Evolutionary conservation across 2,329 filamentous ascomycete genomes (phyloP), one percentile per base, ranked within the genome.

Genomic region (Aspergillus aculeatus): DNA sequence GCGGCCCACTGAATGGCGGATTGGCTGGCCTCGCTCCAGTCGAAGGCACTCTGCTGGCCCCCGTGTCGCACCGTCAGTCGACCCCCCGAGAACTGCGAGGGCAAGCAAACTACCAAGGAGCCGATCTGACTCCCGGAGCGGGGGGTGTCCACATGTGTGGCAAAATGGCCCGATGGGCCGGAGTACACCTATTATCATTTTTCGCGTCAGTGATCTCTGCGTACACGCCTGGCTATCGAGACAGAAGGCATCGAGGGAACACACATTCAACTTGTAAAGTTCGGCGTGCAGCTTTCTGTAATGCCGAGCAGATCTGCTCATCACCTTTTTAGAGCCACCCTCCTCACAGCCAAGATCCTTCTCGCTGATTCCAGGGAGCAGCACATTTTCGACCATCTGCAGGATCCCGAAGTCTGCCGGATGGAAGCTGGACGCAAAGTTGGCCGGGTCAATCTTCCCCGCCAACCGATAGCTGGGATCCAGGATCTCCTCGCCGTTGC

Each of bases 231-330:
- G 7, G 7, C 2, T 23, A 35, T 4, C 1, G 3, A 29, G 11
- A 50, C 4, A 51, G 9, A 7, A 16, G 26, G n/a, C n/a, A 4
- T 9, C 5, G 26, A 9, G 26, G 7, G 26, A 9, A 48, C 29
- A 7, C 69, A 83, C 80, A 64, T 86, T 86, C 19, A 86, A 69
- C 61, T 85, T 85, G 67, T 85, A 86, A 2, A 87, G 70, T 69
- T 86, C 83, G 0, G 83, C 83, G 4, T 69, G 71, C 1, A 86
- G 69, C 6, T 76, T 76, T 0, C 72, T 65, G 23, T 64, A 68
- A 3, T 56, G 56, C 7, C 65, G 12, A 9, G 26, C 26, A 29
- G 26, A 9, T 29, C 3, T 29, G 26, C 7, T 9, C 26, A 10
- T 9, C 26, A 2, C 7, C 26, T 9, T 9, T 29, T 29, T 29